Base-by-base conservation (phyloP, 306 rosid genomes). In the Cyclanthera cordifolia region DNA sequence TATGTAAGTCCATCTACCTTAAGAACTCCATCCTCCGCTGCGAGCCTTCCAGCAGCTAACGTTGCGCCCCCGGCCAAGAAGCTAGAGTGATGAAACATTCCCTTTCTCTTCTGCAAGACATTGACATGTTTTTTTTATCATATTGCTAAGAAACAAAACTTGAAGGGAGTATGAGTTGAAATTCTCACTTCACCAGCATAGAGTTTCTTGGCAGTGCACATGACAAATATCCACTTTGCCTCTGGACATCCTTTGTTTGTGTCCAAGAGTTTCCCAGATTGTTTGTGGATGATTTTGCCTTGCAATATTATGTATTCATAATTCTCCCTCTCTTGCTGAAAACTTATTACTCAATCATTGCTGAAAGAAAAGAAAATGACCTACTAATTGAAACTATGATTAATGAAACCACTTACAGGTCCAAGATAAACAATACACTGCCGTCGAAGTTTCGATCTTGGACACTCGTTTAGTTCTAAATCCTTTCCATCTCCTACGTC, bases 61-160 rank as follows among this genome's bases (percentile, higher is more conserved):
- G 99, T 86, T 58, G 86, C 89, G 72, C 91, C 96, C 27, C 97
- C 97, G 43, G 97, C 97, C 82, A 91, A 82, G 83, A 91, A 91
- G 39, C 95, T 83, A 43, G 97, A 91, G 84, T 88, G 97, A 74
- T 91, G 97, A 74, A 91, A 88, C 6, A 52, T 51, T 55, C 97
- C 97, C 61, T 91, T 91, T 86, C 79, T 88, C 82, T 88, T 91
- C 97, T 91, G 86, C 1, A 50, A 74, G 60, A 32, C 53, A 60
- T 70, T 17, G 17, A 66, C 24, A 72, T 48, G 23, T 5, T 8
- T 78, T 67, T 5, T 8, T 78, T 67, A 74, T 75, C 30, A 16
- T n/a, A 67, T 71, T 58, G 74, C 43, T 6, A 59, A 45, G 16
- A 53, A 37, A 12, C 20, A 63, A 30, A 48, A 27, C n/a, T 39